Evolutionary conservation across 495 filamentous ascomycete species (phyloP), one percentile per base, ranked within the genome.

Genomic region (Talaromyces nanjingensis): DNA sequence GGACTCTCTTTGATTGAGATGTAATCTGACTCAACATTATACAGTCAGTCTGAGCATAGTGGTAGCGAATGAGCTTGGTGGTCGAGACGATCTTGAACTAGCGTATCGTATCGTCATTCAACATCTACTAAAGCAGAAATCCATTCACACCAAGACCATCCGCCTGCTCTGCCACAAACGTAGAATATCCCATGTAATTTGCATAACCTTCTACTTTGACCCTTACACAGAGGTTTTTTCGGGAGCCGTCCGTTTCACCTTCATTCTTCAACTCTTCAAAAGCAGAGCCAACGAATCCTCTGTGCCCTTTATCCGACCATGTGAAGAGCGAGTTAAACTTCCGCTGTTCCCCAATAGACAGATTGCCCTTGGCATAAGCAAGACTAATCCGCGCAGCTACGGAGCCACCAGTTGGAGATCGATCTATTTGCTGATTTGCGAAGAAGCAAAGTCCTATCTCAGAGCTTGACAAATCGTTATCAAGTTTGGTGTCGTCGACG

Each of bases 351-450:
- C 65, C 64, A 1, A 47, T 3, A 14, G 29, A 11, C 34, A 63
- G 60, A 24, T 34, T n/a, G 0, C 64, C 67, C 34, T 71, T 67
- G 6, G 67, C 65, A 64, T 68, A 62, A 42, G 37, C 37, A 42
- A 42, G 37, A 16, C 37, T 42, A 6, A 42, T 42, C 16, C 37
- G 37, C 12, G 37, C 37, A 16, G 37, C 37, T 42, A 42, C 37
- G 9, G 37, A 42, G 37, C 37, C 37, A 42, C 37, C 37, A 18
- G 71, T 73, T 0, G 71, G 71, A n/a, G 71, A 73, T 27, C 71
- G 64, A 20, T 73, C 71, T 54, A 73, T 70, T 25, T 70, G 64
- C 14, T 73, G 62, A 16, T 71, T 63, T 0, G 71, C 71, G 42
- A 71, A 73, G 65, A 63, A 70, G 59, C 63, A 70, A 7, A 73